Conservation (phyloP, 2,329 filamentous ascomycete genomes). For the Hymenoscyphus infarciens region DNA sequence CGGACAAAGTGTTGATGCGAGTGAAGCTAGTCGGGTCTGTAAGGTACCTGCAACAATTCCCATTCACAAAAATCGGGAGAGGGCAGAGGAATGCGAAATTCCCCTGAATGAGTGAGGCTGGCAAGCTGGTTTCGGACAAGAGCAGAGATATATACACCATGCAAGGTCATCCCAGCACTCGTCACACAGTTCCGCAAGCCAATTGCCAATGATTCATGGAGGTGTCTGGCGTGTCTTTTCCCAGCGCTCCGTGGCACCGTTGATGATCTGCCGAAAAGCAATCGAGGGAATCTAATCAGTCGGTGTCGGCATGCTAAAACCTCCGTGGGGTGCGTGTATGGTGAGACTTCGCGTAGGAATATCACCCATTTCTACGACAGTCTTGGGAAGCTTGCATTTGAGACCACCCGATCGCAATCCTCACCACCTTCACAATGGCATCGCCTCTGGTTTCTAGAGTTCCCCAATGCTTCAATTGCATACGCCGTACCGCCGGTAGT, state of each 20-base stretch:
- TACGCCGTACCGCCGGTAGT: conserved; percentile 28
- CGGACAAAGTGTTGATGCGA: background rate
- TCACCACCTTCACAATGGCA: conserved; percentile 25
- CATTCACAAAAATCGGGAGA: background rate
- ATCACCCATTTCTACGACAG: conserved; percentile 6
- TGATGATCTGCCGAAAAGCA: background rate
- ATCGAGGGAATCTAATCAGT: conserved; percentile 3
- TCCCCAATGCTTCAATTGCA: conserved; percentile 32
- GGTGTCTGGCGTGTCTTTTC: background rate
- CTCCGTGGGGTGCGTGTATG: conserved; percentile 5
- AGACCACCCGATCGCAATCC: conserved; percentile 11
- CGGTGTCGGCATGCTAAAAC: background rate
- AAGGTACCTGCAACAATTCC: background rate
- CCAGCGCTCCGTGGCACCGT: background rate
- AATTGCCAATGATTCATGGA: background rate
- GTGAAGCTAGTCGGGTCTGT: background rate
- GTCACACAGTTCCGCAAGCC: background rate
- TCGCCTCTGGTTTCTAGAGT: conserved; percentile 28
- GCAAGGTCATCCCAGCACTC: background rate
- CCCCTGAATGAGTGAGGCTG: background rate
- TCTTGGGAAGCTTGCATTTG: too few relatives aligned
- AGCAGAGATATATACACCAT: background rate
- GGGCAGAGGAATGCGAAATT: background rate
- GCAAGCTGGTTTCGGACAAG: background rate
- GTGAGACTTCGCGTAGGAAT: background rate